These are phyloP conservation scores for Elasticomyces elasticus DNA, from an alignment of 495 filamentous ascomycete species.

Conservation along the genomic window DNA sequence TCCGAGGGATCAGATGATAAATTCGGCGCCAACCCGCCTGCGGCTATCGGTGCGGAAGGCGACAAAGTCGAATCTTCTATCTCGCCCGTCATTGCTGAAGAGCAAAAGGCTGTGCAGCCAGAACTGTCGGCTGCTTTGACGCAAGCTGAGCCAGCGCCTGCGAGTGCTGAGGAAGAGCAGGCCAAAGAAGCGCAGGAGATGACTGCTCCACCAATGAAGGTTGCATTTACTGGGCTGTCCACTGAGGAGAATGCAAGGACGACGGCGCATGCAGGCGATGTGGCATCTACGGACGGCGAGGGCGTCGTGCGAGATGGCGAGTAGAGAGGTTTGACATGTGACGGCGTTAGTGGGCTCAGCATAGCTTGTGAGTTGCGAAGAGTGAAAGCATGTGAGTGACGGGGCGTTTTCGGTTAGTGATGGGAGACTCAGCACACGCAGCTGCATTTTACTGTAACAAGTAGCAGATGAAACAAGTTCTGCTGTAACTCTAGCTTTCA, in stretches of 20 bases:
- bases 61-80: neutral
- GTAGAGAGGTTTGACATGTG: too few species aligned
- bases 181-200: neutral
- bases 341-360: too few species aligned
- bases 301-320: neutral
- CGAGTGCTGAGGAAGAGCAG: neutral
- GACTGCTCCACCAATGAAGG: neutral
- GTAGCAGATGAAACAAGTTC: too few species aligned
- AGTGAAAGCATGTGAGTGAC: too few species aligned
- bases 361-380: too few species aligned
- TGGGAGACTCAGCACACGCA: too few species aligned
- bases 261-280: neutral
- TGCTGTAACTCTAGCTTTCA: too few species aligned
- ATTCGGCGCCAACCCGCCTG: neutral
- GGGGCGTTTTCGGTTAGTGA: too few species aligned
- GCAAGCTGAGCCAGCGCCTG: neutral
- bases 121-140: neutral
- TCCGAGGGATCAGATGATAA: neutral
- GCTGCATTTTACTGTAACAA: too few species aligned
- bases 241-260: neutral
- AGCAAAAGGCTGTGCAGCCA: neutral
- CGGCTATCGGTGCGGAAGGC: neutral
- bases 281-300: neutral
- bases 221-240: neutral
- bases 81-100: neutral